Conservation (phyloP, 164 flowering plant species). For the Berberis thunbergii region DNA sequence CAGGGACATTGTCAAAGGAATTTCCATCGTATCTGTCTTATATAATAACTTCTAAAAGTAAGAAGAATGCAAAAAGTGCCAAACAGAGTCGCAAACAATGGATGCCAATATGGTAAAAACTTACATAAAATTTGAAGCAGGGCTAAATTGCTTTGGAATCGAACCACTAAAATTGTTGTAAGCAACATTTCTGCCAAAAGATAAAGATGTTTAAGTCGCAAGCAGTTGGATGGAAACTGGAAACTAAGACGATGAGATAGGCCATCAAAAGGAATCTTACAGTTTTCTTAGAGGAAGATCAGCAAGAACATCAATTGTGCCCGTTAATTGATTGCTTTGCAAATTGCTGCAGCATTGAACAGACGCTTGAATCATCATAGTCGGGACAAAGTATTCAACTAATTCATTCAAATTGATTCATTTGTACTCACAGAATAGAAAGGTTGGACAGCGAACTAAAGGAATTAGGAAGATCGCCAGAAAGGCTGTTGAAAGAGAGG, state of each 20-base stretch:
- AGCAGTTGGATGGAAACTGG: neutral
- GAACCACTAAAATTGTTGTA: slow-evolving; percentile 78
- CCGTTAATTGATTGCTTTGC: slow-evolving; percentile 80
- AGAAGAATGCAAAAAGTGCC: slow-evolving; percentile 1
- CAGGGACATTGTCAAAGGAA: slow-evolving; percentile 76
- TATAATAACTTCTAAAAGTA: slow-evolving; percentile 6
- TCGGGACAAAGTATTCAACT: neutral
- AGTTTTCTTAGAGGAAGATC: slow-evolving; percentile 51
- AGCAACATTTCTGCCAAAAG: slow-evolving; percentile 68
- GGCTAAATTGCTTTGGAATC: slow-evolving; percentile 65
- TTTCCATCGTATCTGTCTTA: slow-evolving; percentile 71
- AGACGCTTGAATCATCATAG: slow-evolving; percentile 4
- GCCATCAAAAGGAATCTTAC: slow-evolving; percentile 30
- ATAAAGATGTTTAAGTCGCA: slow-evolving; percentile 6
- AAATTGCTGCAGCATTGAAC: slow-evolving; percentile 38
- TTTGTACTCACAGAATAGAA: slow-evolving; percentile 64
- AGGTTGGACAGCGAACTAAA: slow-evolving; percentile 63
- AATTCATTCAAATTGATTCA: neutral
- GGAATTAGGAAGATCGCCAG: slow-evolving; percentile 78
- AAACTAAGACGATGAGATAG: neutral
- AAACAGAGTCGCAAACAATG: neutral
- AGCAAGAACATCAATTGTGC: slow-evolving; percentile 51
- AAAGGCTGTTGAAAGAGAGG: slow-evolving; percentile 76
- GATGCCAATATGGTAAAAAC: slow-evolving; percentile 9
- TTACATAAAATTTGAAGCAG: slow-evolving; percentile 65